Evolutionary conservation across 495 filamentous ascomycete genomes (phyloP).

Genomic region (Penicillium odoratum): DNA sequence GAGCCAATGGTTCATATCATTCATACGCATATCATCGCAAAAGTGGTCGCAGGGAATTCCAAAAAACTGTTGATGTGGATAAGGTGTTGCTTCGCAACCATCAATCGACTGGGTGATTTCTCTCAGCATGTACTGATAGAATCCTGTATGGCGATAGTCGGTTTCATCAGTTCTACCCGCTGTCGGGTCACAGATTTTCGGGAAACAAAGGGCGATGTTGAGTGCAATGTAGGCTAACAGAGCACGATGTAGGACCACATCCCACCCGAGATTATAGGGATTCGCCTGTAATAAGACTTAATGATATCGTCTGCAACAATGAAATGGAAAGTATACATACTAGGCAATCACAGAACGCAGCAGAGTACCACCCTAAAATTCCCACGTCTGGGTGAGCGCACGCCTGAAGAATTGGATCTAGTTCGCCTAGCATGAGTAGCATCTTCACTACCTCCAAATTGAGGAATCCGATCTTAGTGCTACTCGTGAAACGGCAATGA

Average conservation of each 20-base stretch:
- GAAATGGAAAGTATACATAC: conserved; percentile 2
- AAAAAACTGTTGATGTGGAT: conserved; percentile 14
- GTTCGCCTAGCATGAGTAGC: conserved; percentile 10
- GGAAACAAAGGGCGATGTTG: conserved; percentile 11
- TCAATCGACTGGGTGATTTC: background rate
- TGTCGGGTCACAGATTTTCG: conserved; percentile 7
- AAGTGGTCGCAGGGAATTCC: conserved; percentile 11
- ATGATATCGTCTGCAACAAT: background rate
- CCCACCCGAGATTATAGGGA: conserved; percentile 6
- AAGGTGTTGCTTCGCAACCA: conserved; percentile 4
- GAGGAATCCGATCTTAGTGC: conserved; percentile 5
- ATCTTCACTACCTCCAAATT: conserved; percentile 12
- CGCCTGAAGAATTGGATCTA: conserved; percentile 12
- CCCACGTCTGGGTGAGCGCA: conserved; percentile 12
- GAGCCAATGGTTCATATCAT: conserved; percentile 7
- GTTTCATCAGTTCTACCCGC: conserved; percentile 10
- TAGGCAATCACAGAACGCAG: conserved; percentile 10
- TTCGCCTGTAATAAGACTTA: conserved; percentile 6
- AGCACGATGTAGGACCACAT: background rate
- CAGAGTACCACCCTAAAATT: conserved; percentile 5
- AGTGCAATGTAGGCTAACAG: conserved; percentile 12
- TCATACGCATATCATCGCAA: background rate
- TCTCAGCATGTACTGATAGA: conserved; percentile 13
- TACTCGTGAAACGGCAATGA: background rate
- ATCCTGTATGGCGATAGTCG: conserved; percentile 14